A percentile compares a stretch with the other conserved stretches of the same genome.
phyloP scores from a whole-genome alignment of 2,329 filamentous ascomycete species.

The Hypoxylon sp. region DNA sequence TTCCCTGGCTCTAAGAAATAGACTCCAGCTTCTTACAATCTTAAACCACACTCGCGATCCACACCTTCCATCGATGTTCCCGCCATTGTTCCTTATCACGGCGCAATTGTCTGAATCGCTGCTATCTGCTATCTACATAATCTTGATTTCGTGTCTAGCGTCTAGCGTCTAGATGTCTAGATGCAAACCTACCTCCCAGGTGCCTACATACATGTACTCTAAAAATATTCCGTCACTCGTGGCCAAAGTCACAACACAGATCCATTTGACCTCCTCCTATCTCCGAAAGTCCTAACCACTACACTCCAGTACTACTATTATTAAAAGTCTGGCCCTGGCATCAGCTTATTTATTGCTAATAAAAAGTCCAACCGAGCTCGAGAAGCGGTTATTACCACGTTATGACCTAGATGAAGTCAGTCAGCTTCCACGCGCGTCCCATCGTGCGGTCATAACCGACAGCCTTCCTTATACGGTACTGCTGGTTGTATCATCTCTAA shows the following conservation, averaged over 20 bases:
- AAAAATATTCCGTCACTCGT: slow-evolving; percentile 8
- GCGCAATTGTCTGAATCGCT: slow-evolving; percentile 4
- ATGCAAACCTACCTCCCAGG: background rate
- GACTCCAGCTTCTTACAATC: background rate
- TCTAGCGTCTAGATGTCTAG: background rate
- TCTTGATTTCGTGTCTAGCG: background rate
- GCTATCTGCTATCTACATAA: background rate
- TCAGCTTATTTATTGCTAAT: slow-evolving; percentile 41
- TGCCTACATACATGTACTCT: background rate
- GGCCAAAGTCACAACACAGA: background rate
- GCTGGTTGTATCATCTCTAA: slow-evolving; percentile 31
- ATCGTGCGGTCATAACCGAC: slow-evolving; percentile 38
- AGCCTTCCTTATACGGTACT: slow-evolving; percentile 33
- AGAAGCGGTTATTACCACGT: slow-evolving; percentile 28
- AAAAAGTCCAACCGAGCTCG: slow-evolving; percentile 24
- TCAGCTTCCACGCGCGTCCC: slow-evolving; percentile 32
- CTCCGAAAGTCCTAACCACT: background rate
- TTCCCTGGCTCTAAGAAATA: too few relatives aligned
- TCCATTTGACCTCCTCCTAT: background rate
- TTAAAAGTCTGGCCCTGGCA: slow-evolving; percentile 27
- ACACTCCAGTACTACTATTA: slow-evolving; percentile 9
- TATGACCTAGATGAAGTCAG: slow-evolving; percentile 32
- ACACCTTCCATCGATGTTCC: slow-evolving; percentile 22
- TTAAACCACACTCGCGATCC: slow-evolving; percentile 20
- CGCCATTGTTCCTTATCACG: slow-evolving; percentile 7